These are phyloP conservation scores for Sordariomycetes sp. DNA, from an alignment of 2,329 filamentous ascomycete species.

Conservation along the genomic window DNA sequence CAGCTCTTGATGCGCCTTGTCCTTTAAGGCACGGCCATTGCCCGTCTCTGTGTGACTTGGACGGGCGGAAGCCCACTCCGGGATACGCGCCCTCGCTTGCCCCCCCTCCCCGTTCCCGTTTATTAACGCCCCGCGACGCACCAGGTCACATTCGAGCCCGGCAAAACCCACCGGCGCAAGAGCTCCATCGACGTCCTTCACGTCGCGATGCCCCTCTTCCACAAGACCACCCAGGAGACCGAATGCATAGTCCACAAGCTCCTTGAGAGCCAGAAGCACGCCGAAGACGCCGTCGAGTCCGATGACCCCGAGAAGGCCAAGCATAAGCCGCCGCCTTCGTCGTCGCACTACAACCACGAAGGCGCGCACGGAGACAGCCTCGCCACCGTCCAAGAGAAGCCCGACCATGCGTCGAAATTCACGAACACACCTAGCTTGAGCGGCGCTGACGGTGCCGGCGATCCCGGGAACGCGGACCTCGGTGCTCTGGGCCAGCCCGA, in stretches of 20 bases:
- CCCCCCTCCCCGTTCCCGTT: neutral
- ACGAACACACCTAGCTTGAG: neutral
- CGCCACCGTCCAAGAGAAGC: neutral
- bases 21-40: neutral
- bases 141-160: slow-evolving; percentile 52
- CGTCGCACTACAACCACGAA: neutral
- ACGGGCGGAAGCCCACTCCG: too few species aligned
- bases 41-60: neutral
- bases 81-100: neutral
- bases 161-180: slow-evolving; percentile 53
- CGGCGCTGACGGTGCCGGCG: neutral
- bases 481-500: slow-evolving; percentile 41
- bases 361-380: neutral
- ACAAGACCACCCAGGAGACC: slow-evolving; percentile 26
- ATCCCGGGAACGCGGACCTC: neutral
- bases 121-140: neutral
- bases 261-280: slow-evolving; percentile 43
- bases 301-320: slow-evolving; percentile 7
- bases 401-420: neutral
- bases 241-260: slow-evolving; percentile 58
- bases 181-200: slow-evolving; percentile 43
- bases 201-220: slow-evolving; percentile 13
- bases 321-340: neutral
- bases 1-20: neutral
- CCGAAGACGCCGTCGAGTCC: slow-evolving; percentile 15